Base-by-base conservation (phyloP, 192 early-diverging fungal species). In the Backusella parvicylindrica region DNA sequence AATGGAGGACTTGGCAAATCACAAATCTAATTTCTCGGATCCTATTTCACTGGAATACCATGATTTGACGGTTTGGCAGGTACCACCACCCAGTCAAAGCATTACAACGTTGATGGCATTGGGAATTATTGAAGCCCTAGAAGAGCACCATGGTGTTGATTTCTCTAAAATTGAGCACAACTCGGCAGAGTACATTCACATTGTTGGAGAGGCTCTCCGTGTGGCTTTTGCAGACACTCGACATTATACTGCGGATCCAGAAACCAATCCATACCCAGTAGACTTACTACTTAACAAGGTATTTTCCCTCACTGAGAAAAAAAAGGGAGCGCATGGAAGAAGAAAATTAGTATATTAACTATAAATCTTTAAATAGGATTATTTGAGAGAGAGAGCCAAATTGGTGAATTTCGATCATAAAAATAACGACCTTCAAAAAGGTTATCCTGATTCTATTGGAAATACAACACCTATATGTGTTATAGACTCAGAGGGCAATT, bases 141-240 rank as follows among this genome's bases (percentile, higher is more conserved):
- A 93, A 75, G 64, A 78, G 9, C 18, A 65, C 2, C 79, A 82
- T 8, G 77, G 83, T 33, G 70, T 76, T 4, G 67, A 81, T n/a
- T 77, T 92, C 21, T 72, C 21, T 7, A 65, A 81, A 26, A 65
- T 89, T 38, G 81, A 79, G 9, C 88, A 87, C 72, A 89, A 89
- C 53, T 84, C 87, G 16, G 81, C 85, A 28, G 83, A 81, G 50
- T 92, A 93, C 73, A 70, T 93, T n/a, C 92, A 95, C 68, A 70
- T 85, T 12, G n/a, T 93, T 7, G 91, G 92, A 23, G 92, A 94
- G 74, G 83, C 84, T 11, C 77, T 93, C 66, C 82, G 91, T 0
- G 64, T 94, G n/a, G 92, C 92, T 6, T 95, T 95, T 89, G 91
- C 90, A 0, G 94, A 95, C 75, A 82, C 87, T n/a, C 81, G 81